Base-by-base conservation (phyloP, 208 protist species). In the Trypanosoma vivax region DNA sequence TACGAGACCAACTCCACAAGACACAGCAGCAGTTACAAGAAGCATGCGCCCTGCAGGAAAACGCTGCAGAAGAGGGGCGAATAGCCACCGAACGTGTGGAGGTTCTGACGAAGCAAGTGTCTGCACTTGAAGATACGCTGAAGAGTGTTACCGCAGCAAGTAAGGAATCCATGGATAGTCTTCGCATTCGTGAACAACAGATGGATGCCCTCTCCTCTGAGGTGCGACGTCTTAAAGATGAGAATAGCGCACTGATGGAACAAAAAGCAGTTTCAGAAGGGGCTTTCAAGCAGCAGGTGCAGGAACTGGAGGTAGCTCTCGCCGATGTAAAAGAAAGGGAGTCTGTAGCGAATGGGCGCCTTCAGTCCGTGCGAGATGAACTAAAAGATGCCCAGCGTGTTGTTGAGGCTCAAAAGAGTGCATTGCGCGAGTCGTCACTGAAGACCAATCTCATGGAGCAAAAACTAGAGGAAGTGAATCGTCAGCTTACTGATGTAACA, bases 171-270 rank as follows among this genome's bases (percentile, higher is more conserved):
- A 50, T 58, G n/a, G 51, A 67, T 16, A 51, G 56, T 28, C 42
- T 52, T 16, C 42, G 47, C 16, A 18, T 65, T 3, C 30, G 43
- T 34, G 59, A 57, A 9, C 55, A 55, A 18, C 37, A 48, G 24
- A 53, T 76, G 16, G 73, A 79, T 45, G 40, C 55, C 10, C 54
- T 72, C 18, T 35, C 53, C 0, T 49, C 41, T 10, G 60, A 42
- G 10, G 62, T 65, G 16, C 25, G 43, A 27, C 56, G 64, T 2
- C 45, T 53, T 28, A 47, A 41, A 16, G 42, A 48, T 23, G 51
- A 21, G 6, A 73, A 70, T 27, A 69, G 50, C 24, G 53, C 49
- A 3, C 31, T 70, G 11, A 51, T 54, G 45, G 50, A 64, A 41
- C 27, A 41, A 4, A 23, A 53, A 7, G 60, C 58, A n/a, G 21